Percentiles rank a stretch among this genome's conserved stretches.
Evolutionary conservation across 345 rosid species (phyloP).

Genomic region (Heritiera littoralis): DNA sequence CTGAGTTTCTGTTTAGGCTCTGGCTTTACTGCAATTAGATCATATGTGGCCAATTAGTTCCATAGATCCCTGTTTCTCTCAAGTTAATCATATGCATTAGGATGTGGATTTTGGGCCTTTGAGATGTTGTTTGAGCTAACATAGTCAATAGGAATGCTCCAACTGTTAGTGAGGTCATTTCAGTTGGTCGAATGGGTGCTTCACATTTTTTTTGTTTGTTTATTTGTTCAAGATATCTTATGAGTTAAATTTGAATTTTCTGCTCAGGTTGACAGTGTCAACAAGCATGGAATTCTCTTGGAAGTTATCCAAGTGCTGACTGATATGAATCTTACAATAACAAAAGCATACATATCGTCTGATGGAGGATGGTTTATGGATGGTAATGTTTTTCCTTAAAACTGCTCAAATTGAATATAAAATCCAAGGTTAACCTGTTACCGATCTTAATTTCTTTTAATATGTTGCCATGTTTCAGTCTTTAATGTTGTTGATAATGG

Average conservation of each 20-base stretch:
- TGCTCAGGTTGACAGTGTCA: conserved; percentile 75
- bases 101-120: conserved; percentile 2
- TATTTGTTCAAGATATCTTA: background rate
- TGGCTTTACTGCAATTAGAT: conserved; percentile 12
- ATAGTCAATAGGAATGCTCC: background rate
- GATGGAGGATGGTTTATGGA: conserved; percentile 99
- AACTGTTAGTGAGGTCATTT: background rate
- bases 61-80: conserved; percentile 16
- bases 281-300: conserved; percentile 83
- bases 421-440: background rate
- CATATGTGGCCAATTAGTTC: background rate
- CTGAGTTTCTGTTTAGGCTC: background rate
- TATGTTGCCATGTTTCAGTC: conserved; percentile 46
- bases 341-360: conserved; percentile 87
- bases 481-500: conserved; percentile 70
- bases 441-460: conserved; percentile 9
- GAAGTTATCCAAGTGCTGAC: conserved; percentile 90
- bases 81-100: background rate
- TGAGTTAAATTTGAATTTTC: conserved; percentile 6
- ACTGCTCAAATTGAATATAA: conserved; percentile 8
- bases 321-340: conserved; percentile 80
- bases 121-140: background rate
- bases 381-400: conserved; percentile 41
- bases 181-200: background rate
- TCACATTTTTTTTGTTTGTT: background rate